Percentiles rank a stretch among this genome's conserved stretches.
These are phyloP conservation scores for Apiotrichum porosum DNA, from an alignment of 1,284 basidiomycete species.

Conservation along the genomic window DNA sequence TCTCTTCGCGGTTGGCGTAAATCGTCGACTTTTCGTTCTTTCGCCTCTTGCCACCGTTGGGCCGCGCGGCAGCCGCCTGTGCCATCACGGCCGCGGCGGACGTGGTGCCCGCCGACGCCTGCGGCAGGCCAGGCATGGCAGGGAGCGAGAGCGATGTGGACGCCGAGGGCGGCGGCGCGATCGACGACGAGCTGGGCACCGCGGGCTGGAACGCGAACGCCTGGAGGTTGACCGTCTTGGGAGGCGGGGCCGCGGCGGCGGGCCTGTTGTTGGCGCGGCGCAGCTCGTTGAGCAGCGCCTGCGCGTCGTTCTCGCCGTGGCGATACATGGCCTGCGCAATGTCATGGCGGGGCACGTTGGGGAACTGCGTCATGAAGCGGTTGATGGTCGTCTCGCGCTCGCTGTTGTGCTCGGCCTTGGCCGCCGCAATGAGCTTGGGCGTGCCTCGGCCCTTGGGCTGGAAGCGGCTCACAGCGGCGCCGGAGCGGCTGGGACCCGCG, in stretches of 20 bases:
- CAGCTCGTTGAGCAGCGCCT: conserved; percentile 20
- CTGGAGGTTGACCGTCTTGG: neutral
- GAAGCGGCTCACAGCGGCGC: neutral
- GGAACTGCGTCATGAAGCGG: conserved; percentile 21
- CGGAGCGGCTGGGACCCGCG: neutral
- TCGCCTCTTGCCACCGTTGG: conserved; percentile 23
- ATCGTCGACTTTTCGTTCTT: conserved; percentile 46
- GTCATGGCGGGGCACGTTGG: conserved; percentile 7
- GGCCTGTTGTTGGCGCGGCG: neutral
- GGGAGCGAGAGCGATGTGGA: neutral
- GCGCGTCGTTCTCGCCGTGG: conserved; percentile 13
- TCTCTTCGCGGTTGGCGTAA: conserved; percentile 42
- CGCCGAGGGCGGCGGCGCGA: neutral
- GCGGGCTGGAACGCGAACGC: conserved; percentile 4
- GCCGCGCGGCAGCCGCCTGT: too few relatives aligned
- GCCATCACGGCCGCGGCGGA: too few relatives aligned
- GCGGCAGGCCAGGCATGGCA: neutral
- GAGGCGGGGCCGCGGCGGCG: neutral
- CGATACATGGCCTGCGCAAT: conserved; percentile 16
- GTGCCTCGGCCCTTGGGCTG: neutral
- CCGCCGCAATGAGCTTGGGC: conserved; percentile 12
- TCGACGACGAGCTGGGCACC: neutral
- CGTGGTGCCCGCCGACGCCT: neutral
- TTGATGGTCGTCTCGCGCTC: conserved; percentile 11
- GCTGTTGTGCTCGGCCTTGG: conserved; percentile 12